Evolutionary conservation across 2,329 filamentous ascomycete genomes (phyloP).

Genomic region (Ophiostoma pallidulum): DNA sequence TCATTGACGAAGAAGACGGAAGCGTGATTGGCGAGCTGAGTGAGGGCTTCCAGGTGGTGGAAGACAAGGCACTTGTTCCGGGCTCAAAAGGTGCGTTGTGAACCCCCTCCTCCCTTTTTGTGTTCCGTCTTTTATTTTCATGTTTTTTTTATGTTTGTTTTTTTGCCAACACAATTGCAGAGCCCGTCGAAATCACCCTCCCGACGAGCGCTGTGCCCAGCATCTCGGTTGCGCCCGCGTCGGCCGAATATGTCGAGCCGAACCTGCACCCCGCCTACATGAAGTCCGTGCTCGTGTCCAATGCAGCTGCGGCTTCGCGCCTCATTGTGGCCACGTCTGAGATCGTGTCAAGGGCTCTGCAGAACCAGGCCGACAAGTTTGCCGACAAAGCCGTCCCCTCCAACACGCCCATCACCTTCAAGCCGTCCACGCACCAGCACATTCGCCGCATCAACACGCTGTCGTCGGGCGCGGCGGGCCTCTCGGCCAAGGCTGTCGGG

Average conservation of each 20-base stretch:
- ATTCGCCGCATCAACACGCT: conserved; percentile 86
- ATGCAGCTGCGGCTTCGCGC: conserved; percentile 78
- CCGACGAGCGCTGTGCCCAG: conserved; percentile 56
- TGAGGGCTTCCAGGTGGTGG: conserved; percentile 35
- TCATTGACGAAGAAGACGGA: conserved; percentile 92
- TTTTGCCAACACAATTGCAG: conserved; percentile 30
- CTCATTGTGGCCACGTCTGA: conserved; percentile 83
- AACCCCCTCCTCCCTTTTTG: not conserved
- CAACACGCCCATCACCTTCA: conserved; percentile 77
- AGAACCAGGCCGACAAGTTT: conserved; percentile 69
- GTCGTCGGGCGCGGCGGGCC: conserved; percentile 64
- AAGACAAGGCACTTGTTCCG: conserved; percentile 63
- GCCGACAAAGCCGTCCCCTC: conserved; percentile 69
- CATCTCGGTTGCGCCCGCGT: conserved; percentile 56
- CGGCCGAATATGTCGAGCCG: conserved; percentile 63
- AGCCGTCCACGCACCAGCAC: conserved; percentile 70
- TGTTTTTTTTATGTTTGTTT: not conserved
- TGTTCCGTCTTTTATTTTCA: not conserved
- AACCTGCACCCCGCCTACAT: conserved; percentile 85
- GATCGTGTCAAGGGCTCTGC: conserved; percentile 67
- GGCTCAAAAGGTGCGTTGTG: conserved; percentile 75
- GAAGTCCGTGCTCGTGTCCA: conserved; percentile 75
- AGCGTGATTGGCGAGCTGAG: conserved; percentile 74
- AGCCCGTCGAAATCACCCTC: conserved; percentile 71
- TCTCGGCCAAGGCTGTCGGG: conserved; percentile 81